Percentiles rank a stretch among this genome's conserved stretches.
phyloP scores from a whole-genome alignment of 768 basidiomycete genomes.

The Chalciporus pseudorubinellus region DNA sequence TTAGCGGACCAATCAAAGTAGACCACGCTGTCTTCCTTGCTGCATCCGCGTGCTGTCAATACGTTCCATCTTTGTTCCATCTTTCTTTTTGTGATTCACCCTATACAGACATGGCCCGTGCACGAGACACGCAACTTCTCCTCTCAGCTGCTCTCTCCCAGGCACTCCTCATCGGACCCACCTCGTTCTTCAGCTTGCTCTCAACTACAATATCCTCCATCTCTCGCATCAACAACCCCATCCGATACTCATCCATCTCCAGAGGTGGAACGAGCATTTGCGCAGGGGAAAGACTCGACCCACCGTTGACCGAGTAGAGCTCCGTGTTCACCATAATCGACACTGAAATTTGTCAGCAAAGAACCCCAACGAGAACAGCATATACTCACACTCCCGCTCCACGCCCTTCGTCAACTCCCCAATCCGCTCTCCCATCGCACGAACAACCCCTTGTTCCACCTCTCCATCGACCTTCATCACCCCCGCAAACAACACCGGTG shows the following conservation, averaged over 20 bases:
- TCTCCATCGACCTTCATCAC: slow-evolving; percentile 27
- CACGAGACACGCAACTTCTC: slow-evolving; percentile 10
- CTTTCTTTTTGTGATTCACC: not conserved
- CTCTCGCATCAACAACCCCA: slow-evolving; percentile 47
- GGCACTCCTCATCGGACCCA: slow-evolving; percentile 52
- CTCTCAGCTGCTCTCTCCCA: slow-evolving; percentile 46
- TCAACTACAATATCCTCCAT: slow-evolving; percentile 70
- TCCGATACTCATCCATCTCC: slow-evolving; percentile 33
- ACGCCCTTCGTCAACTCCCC: slow-evolving; percentile 41
- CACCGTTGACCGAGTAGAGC: slow-evolving; percentile 46
- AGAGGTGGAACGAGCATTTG: slow-evolving; percentile 29
- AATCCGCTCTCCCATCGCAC: slow-evolving; percentile 45
- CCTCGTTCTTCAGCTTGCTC: slow-evolving; percentile 51
- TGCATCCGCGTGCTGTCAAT: slow-evolving; percentile 17
- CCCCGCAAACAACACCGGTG: slow-evolving; percentile 60
- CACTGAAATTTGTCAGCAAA: slow-evolving; percentile 32
- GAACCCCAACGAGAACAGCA: too few species aligned
- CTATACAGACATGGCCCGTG: slow-evolving; percentile 31
- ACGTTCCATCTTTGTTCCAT: too few species aligned
- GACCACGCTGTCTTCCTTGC: not conserved
- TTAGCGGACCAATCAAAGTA: slow-evolving; percentile 2
- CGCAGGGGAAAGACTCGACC: slow-evolving; percentile 19
- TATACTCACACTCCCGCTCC: slow-evolving; percentile 52
- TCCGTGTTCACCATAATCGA: slow-evolving; percentile 53
- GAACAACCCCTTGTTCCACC: slow-evolving; percentile 19